Conservation (phyloP, 352 stramenopile genomes). For the Pythium sukuiense region DNA sequence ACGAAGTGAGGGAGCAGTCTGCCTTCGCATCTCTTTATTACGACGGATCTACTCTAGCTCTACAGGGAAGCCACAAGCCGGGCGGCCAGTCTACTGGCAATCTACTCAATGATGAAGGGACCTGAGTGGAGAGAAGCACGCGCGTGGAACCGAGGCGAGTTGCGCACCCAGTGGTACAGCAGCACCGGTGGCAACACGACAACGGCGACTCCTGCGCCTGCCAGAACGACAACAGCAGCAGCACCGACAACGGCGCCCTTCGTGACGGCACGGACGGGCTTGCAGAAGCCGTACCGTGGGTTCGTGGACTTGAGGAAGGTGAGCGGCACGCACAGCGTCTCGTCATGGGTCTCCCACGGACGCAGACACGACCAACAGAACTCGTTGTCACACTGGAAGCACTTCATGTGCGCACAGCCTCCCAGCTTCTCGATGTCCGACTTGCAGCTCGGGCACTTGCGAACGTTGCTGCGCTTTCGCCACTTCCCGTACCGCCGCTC, state of each 20-base stretch:
- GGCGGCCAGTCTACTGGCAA: background rate
- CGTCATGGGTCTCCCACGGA: conserved; percentile 65
- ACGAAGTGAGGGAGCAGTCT: background rate
- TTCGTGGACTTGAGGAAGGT: conserved; percentile 71
- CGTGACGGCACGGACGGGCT: conserved; percentile 65
- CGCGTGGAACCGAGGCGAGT: conserved; percentile 42
- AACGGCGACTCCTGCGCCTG: conserved; percentile 59
- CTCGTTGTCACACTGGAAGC: conserved; percentile 81
- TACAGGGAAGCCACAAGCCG: no score
- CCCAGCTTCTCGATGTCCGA: conserved; percentile 81
- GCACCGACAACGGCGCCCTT: conserved; percentile 65
- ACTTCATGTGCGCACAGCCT: conserved; percentile 86
- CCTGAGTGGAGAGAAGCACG: conserved; percentile 41
- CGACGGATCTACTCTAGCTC: background rate
- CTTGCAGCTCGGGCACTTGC: conserved; percentile 66
- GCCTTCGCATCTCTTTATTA: background rate
- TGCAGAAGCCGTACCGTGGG: conserved; percentile 58
- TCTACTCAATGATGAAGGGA: conserved; percentile 27
- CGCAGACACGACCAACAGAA: conserved; percentile 85
- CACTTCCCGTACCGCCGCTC: conserved; percentile 69
- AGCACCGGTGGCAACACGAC: conserved; percentile 72
- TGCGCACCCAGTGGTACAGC: conserved; percentile 56
- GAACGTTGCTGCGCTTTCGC: conserved; percentile 72
- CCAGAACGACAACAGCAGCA: conserved; percentile 48
- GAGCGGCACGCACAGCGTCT: conserved; percentile 70